Conservation (phyloP, 2,329 filamentous ascomycete genomes). For the Neonectria neomacrospora region DNA sequence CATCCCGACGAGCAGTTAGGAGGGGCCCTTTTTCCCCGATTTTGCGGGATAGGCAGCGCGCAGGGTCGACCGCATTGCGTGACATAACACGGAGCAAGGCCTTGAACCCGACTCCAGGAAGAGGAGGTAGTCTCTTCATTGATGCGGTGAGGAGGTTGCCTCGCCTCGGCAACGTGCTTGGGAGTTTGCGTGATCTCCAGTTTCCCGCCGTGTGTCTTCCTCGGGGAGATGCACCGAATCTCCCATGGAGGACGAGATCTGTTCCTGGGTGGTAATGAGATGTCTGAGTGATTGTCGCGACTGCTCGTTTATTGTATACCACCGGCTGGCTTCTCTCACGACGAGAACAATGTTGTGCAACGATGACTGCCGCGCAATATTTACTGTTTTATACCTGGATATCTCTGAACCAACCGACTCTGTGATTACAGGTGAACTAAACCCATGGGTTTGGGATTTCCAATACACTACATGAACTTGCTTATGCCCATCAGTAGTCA, state of each 20-base stretch:
- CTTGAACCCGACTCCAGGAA: constrained; percentile 13
- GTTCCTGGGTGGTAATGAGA: constrained; percentile 15
- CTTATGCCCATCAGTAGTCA: too few relatives aligned
- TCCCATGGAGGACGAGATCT: constrained; percentile 31
- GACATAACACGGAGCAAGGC: constrained; percentile 12
- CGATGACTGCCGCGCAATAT: not conserved
- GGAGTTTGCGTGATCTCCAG: constrained; percentile 29
- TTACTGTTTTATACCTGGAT: not conserved
- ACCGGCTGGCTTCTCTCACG: not conserved
- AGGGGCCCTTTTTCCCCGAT: constrained; percentile 13
- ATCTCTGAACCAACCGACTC: not conserved
- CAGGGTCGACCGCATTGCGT: constrained; percentile 27
- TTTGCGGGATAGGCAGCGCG: constrained; percentile 15
- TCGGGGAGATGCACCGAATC: constrained; percentile 34
- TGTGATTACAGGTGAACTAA: not conserved
- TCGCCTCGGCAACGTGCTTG: constrained; percentile 29
- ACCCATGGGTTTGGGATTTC: not conserved
- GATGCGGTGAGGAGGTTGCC: constrained; percentile 34
- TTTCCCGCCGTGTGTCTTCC: constrained; percentile 13
- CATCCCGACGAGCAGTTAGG: constrained; percentile 29
- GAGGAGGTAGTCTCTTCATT: not conserved
- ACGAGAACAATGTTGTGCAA: constrained; percentile 2
- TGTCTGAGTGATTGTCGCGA: constrained; percentile 5
- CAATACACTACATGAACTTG: not conserved
- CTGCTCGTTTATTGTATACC: constrained; percentile 17